Percentiles rank a stretch among this genome's conserved stretches.
These are phyloP conservation scores for Gossypium ekmanianum DNA, from an alignment of 345 rosid genomes.

Conservation along the genomic window DNA sequence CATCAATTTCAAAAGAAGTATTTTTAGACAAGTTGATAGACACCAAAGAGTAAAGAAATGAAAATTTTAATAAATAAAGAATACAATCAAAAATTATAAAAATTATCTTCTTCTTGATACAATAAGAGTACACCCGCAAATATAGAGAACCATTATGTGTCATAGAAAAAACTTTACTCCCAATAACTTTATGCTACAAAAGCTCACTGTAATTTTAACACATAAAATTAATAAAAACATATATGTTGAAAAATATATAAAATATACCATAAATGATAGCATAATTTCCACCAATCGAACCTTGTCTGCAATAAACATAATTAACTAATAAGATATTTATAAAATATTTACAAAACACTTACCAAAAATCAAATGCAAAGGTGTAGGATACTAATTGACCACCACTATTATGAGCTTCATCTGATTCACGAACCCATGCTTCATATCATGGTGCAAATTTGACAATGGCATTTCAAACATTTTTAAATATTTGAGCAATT, in stretches of 20 bases:
- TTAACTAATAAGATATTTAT: neutral
- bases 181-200: conserved; percentile 66
- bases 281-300: conserved; percentile 66
- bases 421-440: conserved; percentile 67
- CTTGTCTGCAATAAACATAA: conserved; percentile 43
- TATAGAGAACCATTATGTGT: conserved; percentile 37
- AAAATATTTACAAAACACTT: neutral
- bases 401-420: conserved; percentile 70
- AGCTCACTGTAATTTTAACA: conserved; percentile 22
- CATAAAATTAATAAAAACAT: too few species aligned
- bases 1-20: conserved; percentile 28
- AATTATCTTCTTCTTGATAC: conserved; percentile 41
- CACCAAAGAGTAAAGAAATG: conserved; percentile 19
- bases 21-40: conserved; percentile 51
- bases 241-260: too few species aligned
- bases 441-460: conserved; percentile 46
- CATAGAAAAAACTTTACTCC: conserved; percentile 34
- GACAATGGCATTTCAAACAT: conserved; percentile 20
- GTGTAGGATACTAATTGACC: conserved; percentile 54
- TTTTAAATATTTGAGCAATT: conserved; percentile 43
- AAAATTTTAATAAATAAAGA: neutral
- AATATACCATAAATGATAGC: conserved; percentile 3
- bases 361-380: conserved; percentile 67
- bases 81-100: too few species aligned
- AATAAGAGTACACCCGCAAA: conserved; percentile 48